Conservation (phyloP, 192 early-diverging fungal genomes). For the Backusella westeae region DNA sequence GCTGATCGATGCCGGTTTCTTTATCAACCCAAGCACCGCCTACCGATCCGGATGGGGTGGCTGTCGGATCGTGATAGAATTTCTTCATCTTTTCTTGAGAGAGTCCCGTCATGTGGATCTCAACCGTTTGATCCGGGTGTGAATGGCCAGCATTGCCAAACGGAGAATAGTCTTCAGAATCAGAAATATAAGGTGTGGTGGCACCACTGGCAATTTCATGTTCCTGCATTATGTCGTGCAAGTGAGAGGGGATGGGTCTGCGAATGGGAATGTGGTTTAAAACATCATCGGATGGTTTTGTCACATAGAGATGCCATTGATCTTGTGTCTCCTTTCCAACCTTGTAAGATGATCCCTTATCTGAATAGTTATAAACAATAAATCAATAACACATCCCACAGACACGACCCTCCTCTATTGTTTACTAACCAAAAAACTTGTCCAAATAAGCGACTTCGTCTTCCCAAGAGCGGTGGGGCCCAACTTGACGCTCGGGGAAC, state of each 20-base stretch:
- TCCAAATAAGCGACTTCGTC: constrained; percentile 82
- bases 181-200: constrained; percentile 21
- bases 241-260: not conserved
- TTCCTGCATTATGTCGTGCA: not conserved
- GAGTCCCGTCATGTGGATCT: constrained; percentile 95
- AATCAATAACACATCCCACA: not conserved
- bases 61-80: constrained; percentile 61
- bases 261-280: constrained; percentile 19
- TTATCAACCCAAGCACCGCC: constrained; percentile 70
- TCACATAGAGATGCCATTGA: constrained; percentile 94
- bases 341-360: constrained; percentile 77
- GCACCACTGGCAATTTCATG: constrained; percentile 15
- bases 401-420: not conserved
- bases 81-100: constrained; percentile 73
- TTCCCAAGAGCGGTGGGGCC: constrained; percentile 89
- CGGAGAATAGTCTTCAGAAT: constrained; percentile 23
- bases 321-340: constrained; percentile 92
- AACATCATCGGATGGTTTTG: constrained; percentile 61
- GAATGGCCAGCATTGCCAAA: constrained; percentile 32
- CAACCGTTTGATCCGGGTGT: constrained; percentile 83
- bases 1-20: constrained; percentile 72
- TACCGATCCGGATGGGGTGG: constrained; percentile 58
- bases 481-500: constrained; percentile 90
- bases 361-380: constrained; percentile 21
- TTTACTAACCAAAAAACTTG: constrained; percentile 53